Evolutionary conservation across 116 monocot species (phyloP), one percentile per base, ranked within the genome.

Genomic region (Dioscorea cayenensis): DNA sequence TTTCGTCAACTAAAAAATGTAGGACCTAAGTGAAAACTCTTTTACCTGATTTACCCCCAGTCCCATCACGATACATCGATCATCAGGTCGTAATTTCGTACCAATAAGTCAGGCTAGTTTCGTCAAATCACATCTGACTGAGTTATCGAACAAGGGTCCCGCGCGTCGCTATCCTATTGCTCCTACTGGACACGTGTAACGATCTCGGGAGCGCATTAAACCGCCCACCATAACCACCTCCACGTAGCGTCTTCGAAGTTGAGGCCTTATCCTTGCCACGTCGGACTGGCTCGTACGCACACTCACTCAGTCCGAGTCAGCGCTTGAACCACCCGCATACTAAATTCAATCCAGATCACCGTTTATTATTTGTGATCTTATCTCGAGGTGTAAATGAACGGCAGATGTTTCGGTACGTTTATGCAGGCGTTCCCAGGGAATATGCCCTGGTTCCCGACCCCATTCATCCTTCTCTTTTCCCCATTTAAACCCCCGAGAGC

Each of bases 201-300:
- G 7, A 67, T 67, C 37, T 9, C 14, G 43, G 11, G 48, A 35
- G 43, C 19, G 19, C 19, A 29, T 22, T 38, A 19, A 67, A 67
- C 37, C 32, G 43, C 43, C 18, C 20, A 12, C 67, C 67, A 22
- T 49, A 48, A 48, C 37, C 27, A 6, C 67, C 22, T 12, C 67
- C 67, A 67, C 67, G 67, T 67, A 67, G 38, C 67, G 48, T 19
- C 36, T 67, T 18, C n/a, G 20, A 12, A n/a, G 21, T 48, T 49
- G n/a, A 48, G 67, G 67, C 29, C n/a, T 67, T 48, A 67, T 67
- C 67, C 43, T n/a, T 49, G 67, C 67, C 67, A 67, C 67, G 48
- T 67, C 65, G 67, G 67, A 67, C 43, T 43, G 20, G 3, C 48
- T 9, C 67, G 43, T 38, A 6, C 22, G 18, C 67, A 9, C 5